phyloP scores from a whole-genome alignment of 2,329 filamentous ascomycete genomes.

The Pseudocercospora pini-densiflorae region DNA sequence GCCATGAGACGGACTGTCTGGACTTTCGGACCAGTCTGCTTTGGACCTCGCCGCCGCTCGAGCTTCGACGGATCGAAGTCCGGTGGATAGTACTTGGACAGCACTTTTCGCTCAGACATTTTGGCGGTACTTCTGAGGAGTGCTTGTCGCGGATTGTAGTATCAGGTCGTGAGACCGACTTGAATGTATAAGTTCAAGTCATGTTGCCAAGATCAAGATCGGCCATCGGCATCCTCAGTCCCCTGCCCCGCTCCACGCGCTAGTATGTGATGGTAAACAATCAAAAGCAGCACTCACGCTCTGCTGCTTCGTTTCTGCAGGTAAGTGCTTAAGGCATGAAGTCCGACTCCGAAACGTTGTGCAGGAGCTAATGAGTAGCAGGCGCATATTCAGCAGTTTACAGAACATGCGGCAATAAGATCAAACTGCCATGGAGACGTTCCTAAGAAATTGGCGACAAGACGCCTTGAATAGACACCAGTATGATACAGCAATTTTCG shows the following conservation, averaged over 20 bases:
- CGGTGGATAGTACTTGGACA: slow-evolving; percentile 68
- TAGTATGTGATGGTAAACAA: slow-evolving; percentile 12
- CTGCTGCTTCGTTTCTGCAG: slow-evolving; percentile 19
- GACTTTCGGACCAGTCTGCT: slow-evolving; percentile 75
- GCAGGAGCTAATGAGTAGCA: slow-evolving; percentile 2
- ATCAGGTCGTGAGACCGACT: not conserved
- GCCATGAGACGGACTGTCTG: slow-evolving; percentile 92
- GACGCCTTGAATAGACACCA: slow-evolving; percentile 95
- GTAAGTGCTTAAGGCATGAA: slow-evolving; percentile 18
- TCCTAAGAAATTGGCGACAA: slow-evolving; percentile 91
- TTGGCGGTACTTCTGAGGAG: slow-evolving; percentile 20
- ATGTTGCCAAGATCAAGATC: not conserved
- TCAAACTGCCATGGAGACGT: slow-evolving; percentile 76
- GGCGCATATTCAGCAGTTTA: slow-evolving; percentile 4
- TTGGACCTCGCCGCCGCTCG: slow-evolving; percentile 66
- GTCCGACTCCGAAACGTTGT: not conserved
- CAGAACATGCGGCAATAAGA: slow-evolving; percentile 15
- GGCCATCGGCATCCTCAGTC: not conserved
- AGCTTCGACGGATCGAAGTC: slow-evolving; percentile 92
- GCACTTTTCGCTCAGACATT: slow-evolving; percentile 88
- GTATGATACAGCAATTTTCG: slow-evolving; percentile 94
- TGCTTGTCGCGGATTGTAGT: not conserved
- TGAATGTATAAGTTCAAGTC: slow-evolving; percentile 2
- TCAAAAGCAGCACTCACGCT: slow-evolving; percentile 2
- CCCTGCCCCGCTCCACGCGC: not conserved